Percentiles rank a stretch among this genome's conserved stretches.
Evolutionary conservation across 1,284 basidiomycete genomes (phyloP).

Genomic region (Inonotus obliquus): DNA sequence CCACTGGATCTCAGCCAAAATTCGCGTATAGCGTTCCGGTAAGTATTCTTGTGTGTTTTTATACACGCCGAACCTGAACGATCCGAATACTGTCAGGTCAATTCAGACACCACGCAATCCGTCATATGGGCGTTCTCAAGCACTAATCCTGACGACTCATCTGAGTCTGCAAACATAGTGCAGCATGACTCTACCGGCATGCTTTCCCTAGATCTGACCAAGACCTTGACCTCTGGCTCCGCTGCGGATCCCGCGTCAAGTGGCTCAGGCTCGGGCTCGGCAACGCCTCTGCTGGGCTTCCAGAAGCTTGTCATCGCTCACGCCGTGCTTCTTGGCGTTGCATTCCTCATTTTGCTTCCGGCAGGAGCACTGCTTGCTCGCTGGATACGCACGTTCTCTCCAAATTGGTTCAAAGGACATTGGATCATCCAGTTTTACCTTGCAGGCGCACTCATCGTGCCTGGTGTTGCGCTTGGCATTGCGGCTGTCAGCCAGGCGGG

Average conservation of each 20-base stretch:
- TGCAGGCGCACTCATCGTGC: conserved; percentile 45
- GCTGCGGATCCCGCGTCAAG: conserved; percentile 10
- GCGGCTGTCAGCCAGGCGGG: conserved; percentile 37
- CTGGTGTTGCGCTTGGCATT: conserved; percentile 48
- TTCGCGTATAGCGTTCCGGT: conserved; percentile 50
- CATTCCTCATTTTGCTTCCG: conserved; percentile 57
- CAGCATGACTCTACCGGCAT: conserved; percentile 39
- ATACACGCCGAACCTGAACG: conserved; percentile 1
- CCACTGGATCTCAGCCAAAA: conserved; percentile 32
- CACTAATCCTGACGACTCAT: conserved; percentile 36
- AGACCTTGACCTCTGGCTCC: conserved; percentile 26
- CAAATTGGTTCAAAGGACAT: conserved; percentile 53
- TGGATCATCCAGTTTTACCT: conserved; percentile 44
- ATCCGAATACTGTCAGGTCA: conserved; percentile 28
- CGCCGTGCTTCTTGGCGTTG: conserved; percentile 46
- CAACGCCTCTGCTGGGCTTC: conserved; percentile 30
- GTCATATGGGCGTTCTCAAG: conserved; percentile 48
- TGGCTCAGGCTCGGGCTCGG: background rate
- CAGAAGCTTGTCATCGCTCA: conserved; percentile 49
- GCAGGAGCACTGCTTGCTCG: conserved; percentile 54
- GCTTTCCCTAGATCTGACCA: conserved; percentile 38
- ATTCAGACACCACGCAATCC: conserved; percentile 32
- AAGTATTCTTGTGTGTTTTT: background rate
- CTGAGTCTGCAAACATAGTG: conserved; percentile 33
- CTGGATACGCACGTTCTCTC: conserved; percentile 48